phyloP scores from a whole-genome alignment of 805 yeast genomes.

The Scheffersomyces spartinae region DNA sequence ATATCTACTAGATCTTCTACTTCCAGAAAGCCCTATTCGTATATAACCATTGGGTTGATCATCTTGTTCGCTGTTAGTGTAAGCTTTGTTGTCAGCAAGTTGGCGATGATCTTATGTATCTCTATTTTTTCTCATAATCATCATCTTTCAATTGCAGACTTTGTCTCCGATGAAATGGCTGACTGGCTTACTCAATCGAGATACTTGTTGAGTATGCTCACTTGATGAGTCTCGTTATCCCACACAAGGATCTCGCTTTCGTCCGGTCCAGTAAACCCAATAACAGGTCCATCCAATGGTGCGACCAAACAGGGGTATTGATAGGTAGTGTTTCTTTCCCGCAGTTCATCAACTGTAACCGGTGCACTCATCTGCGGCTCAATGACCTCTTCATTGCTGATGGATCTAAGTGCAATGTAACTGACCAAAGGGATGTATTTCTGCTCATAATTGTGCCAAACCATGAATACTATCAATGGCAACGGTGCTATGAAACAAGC shows the following conservation, averaged over 20 bases:
- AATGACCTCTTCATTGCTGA: conserved; percentile 34
- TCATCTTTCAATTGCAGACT: not conserved
- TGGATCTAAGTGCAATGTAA: conserved; percentile 81
- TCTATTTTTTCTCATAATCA: not conserved
- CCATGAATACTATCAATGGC: conserved; percentile 54
- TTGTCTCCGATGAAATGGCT: too few relatives aligned
- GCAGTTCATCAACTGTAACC: conserved; percentile 63
- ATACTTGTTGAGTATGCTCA: too few relatives aligned
- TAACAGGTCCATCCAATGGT: conserved; percentile 77
- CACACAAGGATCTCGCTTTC: conserved; percentile 20
- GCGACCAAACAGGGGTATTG: conserved; percentile 65
- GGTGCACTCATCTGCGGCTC: conserved; percentile 12
- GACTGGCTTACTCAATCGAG: too few relatives aligned
- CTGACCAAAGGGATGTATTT: conserved; percentile 70
- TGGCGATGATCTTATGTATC: not conserved
- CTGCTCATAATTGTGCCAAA: conserved; percentile 71
- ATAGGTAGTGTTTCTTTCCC: conserved; percentile 63
- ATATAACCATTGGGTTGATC: too few relatives aligned
- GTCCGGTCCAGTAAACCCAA: conserved; percentile 59
- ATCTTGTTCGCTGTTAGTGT: too few relatives aligned
- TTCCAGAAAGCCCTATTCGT: too few relatives aligned
- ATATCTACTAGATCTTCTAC: too few relatives aligned
- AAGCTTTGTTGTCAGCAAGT: not conserved
- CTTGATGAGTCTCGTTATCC: conserved; percentile 10
- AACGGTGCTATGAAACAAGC: conserved; percentile 67